These are phyloP conservation scores for Marasmius fiardii DNA, from an alignment of 1,284 basidiomycete species.

Conservation along the genomic window DNA sequence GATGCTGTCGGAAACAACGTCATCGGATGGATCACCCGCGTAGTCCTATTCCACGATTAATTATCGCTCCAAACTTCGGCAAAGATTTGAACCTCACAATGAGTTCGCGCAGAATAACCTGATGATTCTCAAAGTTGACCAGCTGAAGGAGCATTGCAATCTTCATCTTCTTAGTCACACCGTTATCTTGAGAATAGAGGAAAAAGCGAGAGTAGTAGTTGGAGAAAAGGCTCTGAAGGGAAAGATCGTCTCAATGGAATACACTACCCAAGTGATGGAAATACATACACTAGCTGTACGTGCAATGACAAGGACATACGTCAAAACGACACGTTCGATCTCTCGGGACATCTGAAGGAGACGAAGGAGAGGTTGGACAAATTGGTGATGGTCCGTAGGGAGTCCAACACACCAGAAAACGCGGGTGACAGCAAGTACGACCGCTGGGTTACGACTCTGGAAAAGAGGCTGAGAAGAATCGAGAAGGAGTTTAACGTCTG, in stretches of 20 bases:
- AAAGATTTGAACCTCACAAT: constrained; percentile 55
- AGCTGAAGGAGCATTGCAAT: constrained; percentile 68
- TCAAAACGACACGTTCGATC: constrained; percentile 69
- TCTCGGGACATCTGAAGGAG: constrained; percentile 64
- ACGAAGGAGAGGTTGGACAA: constrained; percentile 67
- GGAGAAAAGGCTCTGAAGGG: constrained; percentile 53
- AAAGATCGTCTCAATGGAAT: constrained; percentile 9
- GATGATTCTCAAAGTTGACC: constrained; percentile 63
- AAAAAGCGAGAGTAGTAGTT: constrained; percentile 65
- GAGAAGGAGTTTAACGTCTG: constrained; percentile 78
- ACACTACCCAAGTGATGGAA: constrained; percentile 1
- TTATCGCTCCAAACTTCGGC: not conserved
- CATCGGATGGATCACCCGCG: constrained; percentile 68
- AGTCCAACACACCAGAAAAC: constrained; percentile 75
- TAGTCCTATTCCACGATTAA: constrained; percentile 61
- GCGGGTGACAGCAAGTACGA: constrained; percentile 71
- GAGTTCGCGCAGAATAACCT: constrained; percentile 74
- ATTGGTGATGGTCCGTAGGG: constrained; percentile 48
- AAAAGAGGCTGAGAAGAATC: constrained; percentile 73
- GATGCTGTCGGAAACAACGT: constrained; percentile 69
- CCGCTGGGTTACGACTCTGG: constrained; percentile 83
- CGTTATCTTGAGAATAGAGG: constrained; percentile 63
- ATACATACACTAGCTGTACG: constrained; percentile 57
- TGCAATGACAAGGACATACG: constrained; percentile 66
- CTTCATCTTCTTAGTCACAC: constrained; percentile 69